These are phyloP conservation scores for Lactifluus rugatus DNA, from an alignment of 768 basidiomycete species.

Conservation along the genomic window DNA sequence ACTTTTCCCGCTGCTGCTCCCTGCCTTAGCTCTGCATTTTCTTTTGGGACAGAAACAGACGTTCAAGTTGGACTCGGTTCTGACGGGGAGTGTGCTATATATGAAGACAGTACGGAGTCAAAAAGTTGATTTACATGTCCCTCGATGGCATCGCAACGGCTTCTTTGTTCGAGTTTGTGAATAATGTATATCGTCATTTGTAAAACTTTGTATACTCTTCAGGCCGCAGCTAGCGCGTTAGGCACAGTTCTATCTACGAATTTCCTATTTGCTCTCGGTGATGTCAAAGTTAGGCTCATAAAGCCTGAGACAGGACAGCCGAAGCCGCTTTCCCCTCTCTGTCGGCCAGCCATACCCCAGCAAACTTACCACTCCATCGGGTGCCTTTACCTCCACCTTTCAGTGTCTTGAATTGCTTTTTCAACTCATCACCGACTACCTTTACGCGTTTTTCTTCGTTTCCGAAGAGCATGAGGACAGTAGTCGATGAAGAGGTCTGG, in stretches of 20 bases:
- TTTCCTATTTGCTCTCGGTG: not conserved
- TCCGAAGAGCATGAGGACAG: conserved; percentile 51
- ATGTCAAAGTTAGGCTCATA: not conserved
- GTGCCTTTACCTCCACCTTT: conserved; percentile 74
- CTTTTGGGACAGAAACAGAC: conserved; percentile 2
- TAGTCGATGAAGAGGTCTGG: conserved; percentile 40
- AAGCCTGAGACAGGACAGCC: not conserved
- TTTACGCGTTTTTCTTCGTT: conserved; percentile 53
- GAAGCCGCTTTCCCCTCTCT: conserved; percentile 33
- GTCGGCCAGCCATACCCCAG: conserved; percentile 50
- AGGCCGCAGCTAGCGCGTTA: not conserved
- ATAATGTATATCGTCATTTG: conserved; percentile 8
- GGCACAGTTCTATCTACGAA: conserved; percentile 1
- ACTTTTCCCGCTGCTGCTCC: too few relatives aligned
- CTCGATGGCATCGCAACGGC: not conserved
- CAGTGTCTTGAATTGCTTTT: conserved; percentile 40
- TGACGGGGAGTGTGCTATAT: conserved; percentile 17
- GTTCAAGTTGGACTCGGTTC: conserved; percentile 17
- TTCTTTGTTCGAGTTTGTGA: not conserved
- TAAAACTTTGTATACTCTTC: conserved; percentile 6
- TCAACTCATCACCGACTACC: conserved; percentile 46
- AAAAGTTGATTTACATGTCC: not conserved
- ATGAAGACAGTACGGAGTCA: conserved; percentile 4
- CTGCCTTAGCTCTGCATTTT: not conserved
- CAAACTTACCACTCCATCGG: conserved; percentile 68